A percentile compares a stretch with the other conserved stretches of the same genome.
These are phyloP conservation scores for Syzygium grande DNA, from an alignment of 345 rosid genomes.

Conservation along the genomic window DNA sequence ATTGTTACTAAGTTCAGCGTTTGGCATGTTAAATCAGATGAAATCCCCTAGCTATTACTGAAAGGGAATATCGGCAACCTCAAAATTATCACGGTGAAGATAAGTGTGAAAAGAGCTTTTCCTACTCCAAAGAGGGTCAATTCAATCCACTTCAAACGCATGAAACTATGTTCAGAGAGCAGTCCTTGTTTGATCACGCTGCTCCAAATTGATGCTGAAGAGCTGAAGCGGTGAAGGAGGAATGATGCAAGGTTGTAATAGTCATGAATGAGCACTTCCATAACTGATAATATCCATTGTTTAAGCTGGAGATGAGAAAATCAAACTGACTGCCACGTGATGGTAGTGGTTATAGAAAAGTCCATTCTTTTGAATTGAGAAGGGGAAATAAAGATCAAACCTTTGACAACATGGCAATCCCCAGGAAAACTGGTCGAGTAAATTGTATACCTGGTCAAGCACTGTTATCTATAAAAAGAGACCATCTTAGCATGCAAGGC, in stretches of 20 bases:
- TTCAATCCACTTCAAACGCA: background rate
- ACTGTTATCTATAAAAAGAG: background rate
- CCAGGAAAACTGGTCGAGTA: background rate
- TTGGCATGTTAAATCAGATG: background rate
- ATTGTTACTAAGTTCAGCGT: background rate
- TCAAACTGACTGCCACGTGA: background rate
- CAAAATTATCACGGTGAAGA: background rate
- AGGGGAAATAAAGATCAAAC: background rate
- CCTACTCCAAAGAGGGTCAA: background rate
- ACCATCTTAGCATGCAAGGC: background rate
- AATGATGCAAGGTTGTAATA: background rate
- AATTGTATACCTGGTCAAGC: background rate
- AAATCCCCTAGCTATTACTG: background rate
- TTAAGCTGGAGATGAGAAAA: background rate
- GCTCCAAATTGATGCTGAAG: background rate
- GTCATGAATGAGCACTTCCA: background rate
- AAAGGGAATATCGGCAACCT: background rate
- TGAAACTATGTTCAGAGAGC: background rate
- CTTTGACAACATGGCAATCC: background rate
- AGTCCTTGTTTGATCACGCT: background rate
- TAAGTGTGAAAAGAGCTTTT: background rate
- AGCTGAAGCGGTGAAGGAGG: background rate
- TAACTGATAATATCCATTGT: background rate
- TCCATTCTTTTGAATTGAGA: background rate
- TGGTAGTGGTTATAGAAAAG: background rate